These are phyloP conservation scores for Stereum hirsutum DNA, from an alignment of 1,284 basidiomycete species.

Conservation along the genomic window DNA sequence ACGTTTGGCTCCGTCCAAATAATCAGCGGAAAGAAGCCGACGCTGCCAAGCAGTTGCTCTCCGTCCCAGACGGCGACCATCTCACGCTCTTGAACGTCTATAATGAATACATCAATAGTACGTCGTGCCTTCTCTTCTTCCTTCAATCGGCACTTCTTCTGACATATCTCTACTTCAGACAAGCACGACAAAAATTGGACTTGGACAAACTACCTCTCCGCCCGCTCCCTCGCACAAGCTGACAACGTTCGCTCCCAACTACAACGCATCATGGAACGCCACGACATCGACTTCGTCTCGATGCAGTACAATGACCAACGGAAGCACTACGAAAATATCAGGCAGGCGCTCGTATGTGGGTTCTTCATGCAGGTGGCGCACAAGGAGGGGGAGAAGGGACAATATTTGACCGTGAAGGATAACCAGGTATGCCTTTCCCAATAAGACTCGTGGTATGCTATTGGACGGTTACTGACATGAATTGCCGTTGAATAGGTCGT, in stretches of 20 bases:
- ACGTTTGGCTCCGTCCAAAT: constrained; percentile 88
- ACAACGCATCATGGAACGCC: constrained; percentile 91
- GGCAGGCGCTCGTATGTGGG: constrained; percentile 82
- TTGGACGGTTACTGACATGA: not conserved
- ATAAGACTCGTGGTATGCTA: too few relatives aligned
- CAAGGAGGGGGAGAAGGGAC: constrained; percentile 87
- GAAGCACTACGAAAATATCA: constrained; percentile 75
- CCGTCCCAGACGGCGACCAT: constrained; percentile 94
- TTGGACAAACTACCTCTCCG: constrained; percentile 88
- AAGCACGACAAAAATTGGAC: constrained; percentile 81
- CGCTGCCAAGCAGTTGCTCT: constrained; percentile 82
- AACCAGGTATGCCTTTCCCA: constrained; percentile 56
- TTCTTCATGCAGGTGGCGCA: constrained; percentile 99
- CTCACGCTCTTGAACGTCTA: constrained; percentile 94
- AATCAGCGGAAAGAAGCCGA: constrained; percentile 88
- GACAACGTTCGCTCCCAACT: constrained; percentile 95
- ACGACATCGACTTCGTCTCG: constrained; percentile 77
- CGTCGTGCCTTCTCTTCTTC: constrained; percentile 15
- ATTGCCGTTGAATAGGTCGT: constrained; percentile 49
- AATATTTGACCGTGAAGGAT: constrained; percentile 88
- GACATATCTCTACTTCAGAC: constrained; percentile 31
- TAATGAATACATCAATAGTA: constrained; percentile 85
- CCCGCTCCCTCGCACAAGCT: constrained; percentile 80
- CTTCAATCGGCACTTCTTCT: constrained; percentile 5
- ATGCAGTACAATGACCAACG: constrained; percentile 56